phyloP scores from a whole-genome alignment of 768 basidiomycete species.

The Russula sp. region DNA sequence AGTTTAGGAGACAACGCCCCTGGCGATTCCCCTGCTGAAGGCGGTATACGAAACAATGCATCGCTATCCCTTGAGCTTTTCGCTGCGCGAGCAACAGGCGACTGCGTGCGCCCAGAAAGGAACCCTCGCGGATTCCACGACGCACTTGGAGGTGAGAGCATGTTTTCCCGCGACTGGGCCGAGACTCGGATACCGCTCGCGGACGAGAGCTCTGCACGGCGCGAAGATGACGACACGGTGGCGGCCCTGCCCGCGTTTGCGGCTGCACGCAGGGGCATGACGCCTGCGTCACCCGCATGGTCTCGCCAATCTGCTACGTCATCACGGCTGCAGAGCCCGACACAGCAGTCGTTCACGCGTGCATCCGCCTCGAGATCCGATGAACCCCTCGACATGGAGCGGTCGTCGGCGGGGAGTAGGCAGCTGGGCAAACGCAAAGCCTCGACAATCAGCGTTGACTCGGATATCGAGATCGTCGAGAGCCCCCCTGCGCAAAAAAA shows the following conservation, averaged over 20 bases:
- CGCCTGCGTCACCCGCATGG: conserved; percentile 47
- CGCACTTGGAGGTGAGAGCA: conserved; percentile 50
- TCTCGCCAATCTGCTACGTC: conserved; percentile 32
- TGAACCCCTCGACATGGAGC: conserved; percentile 40
- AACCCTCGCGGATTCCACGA: conserved; percentile 53
- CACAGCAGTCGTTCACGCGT: conserved; percentile 31
- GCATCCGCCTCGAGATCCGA: conserved; percentile 30
- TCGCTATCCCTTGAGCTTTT: conserved; percentile 73
- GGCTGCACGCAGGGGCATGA: conserved; percentile 37
- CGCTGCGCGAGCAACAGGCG: conserved; percentile 58
- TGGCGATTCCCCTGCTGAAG: conserved; percentile 35
- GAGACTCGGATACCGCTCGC: conserved; percentile 54
- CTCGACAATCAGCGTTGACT: conserved; percentile 27
- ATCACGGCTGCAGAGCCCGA: conserved; percentile 44
- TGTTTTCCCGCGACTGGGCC: conserved; percentile 73
- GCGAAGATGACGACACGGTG: conserved; percentile 31
- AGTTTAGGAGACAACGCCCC: conserved; percentile 55
- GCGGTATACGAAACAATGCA: conserved; percentile 52
- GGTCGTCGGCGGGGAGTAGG: conserved; percentile 23
- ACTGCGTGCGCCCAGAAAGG: conserved; percentile 33
- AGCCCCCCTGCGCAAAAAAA: conserved; percentile 26
- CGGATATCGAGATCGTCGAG: conserved; percentile 31
- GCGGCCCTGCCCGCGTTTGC: conserved; percentile 30
- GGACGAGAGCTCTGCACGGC: conserved; percentile 28
- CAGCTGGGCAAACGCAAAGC: conserved; percentile 46